Base-by-base conservation (phyloP, 345 rosid species). In the Cardamine resedifolia region DNA sequence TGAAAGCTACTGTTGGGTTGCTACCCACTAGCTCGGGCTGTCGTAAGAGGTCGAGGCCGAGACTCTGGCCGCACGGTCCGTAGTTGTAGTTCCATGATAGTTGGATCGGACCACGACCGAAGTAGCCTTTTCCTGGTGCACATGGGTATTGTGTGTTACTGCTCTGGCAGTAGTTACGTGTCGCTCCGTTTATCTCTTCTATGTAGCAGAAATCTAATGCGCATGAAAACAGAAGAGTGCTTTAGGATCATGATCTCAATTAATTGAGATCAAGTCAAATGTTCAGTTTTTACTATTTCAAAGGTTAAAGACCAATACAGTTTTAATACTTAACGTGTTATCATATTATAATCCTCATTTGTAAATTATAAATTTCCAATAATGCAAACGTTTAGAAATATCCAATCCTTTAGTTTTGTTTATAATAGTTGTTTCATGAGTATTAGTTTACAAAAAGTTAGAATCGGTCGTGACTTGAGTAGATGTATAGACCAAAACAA, bases 31-130 rank as follows among this genome's bases (percentile, higher is more conserved):
- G 77, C 10, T 82, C 89, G 0, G 91, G 91, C 39, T 84, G 56
- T 30, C 56, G 27, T 20, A 85, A 51, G 6, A 80, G 82, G 28
- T 81, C 58, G 1, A 87, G 77, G 9, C 23, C 10, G 2, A 87
- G 66, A 73, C 53, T 71, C 1, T 60, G 28, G 3, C 91, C 91
- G 9, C 84, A 84, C 0, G 80, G 36, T 7, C 91, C 86, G 47
- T 87, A 87, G 65, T 85, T 87, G 58, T 68, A 82, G 76, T 87
- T 87, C 83, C 87, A 83, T 18, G 90, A 31, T 48, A 86, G 72
- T 36, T 83, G 85, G 30, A 86, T 38, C 20, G 88, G 90, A 59
- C 91, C 88, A 7, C 88, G 87, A 5, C 91, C 87, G 4, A 50
- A 80, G 80, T 87, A 83, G n/a, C 49, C 50, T 52, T 80, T 80